Base-by-base conservation (phyloP, 2,329 filamentous ascomycete genomes). In the Chaetomium olivaceum region DNA sequence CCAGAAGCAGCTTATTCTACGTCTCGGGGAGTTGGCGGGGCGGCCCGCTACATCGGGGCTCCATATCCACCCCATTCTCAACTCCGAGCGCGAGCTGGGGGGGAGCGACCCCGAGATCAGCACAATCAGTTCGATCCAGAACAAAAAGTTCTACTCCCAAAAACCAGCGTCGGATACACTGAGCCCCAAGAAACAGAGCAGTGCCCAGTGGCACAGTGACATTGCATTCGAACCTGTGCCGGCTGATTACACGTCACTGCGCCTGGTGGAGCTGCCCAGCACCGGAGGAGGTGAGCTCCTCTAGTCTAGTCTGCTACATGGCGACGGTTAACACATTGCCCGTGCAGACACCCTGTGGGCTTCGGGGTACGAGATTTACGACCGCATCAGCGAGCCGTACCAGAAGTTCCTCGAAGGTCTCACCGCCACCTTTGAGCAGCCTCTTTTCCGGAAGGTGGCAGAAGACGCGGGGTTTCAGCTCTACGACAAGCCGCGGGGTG, bases 31-130 rank as follows among this genome's bases (percentile, higher is more conserved):
- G 70, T 78, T 89, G 11, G 80, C 83, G 0, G 87, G 87, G 51
- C 86, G 85, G 65, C 88, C 88, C 0, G 69, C 77, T 0, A 80
- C 81, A 1, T 89, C 86, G 0, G 81, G 78, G 0, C 79, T 89
- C 0, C 87, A 89, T 71, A 85, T 88, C 68, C 83, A 89, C 72
- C 86, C 86, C 0, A 74, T 88, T 8, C 77, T 83, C 60, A 87
- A 88, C 74, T 79, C 79, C 54, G 79, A 79, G 16, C 77, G 80
- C n/a, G 83, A 85, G 71, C 76, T 85, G 2, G 84, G 83, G 3
- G 81, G 79, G 16, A 72, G 73, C 1, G 85, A 88, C 67, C 77
- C 79, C 3, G 78, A 87, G 69, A 85, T 89, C 70, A 86, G 82
- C 74, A 83, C 82, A n/a, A 88, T 89, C 72, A 83, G 80, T 65